Percentiles rank a stretch among this genome's conserved stretches.
Evolutionary conservation across 179 eudicot genomes (phyloP).

Genomic region (Spinacia oleracea): DNA sequence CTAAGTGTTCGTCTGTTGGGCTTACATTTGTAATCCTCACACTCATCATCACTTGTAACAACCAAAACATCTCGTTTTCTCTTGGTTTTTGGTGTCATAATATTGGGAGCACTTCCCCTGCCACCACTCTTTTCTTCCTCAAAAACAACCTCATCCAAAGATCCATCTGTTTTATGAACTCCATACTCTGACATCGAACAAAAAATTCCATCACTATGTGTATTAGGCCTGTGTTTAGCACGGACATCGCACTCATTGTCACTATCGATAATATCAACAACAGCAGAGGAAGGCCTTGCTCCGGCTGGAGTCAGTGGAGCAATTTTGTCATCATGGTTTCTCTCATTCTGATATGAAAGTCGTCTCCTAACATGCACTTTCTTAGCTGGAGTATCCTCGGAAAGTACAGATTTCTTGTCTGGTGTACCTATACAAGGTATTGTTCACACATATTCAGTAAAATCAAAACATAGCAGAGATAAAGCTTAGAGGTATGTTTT

Average conservation of each 20-base stretch:
- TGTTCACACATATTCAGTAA: slow-evolving; percentile 24
- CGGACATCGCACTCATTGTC: slow-evolving; percentile 42
- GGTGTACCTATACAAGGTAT: slow-evolving; percentile 24
- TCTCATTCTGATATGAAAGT: slow-evolving; percentile 38
- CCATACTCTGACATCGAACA: slow-evolving; percentile 3
- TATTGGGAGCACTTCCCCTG: neutral
- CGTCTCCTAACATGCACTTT: slow-evolving; percentile 38
- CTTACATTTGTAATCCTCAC: slow-evolving; percentile 7
- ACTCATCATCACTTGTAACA: slow-evolving; percentile 35
- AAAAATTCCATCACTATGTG: slow-evolving; percentile 1
- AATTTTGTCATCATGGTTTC: slow-evolving; percentile 34
- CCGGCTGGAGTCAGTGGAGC: slow-evolving; percentile 60
- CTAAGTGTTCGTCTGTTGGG: slow-evolving; percentile 25
- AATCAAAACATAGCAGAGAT: neutral
- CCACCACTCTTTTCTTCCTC: slow-evolving; percentile 11
- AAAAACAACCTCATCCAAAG: neutral
- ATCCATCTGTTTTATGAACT: neutral
- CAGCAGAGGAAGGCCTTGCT: slow-evolving; percentile 24
- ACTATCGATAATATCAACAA: slow-evolving; percentile 42
- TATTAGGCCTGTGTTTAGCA: slow-evolving; percentile 7
- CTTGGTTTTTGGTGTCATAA: slow-evolving; percentile 24
- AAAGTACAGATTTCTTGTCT: slow-evolving; percentile 9
- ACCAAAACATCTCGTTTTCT: slow-evolving; percentile 33
- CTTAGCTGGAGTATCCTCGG: slow-evolving; percentile 3
- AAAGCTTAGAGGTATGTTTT: neutral